Evolutionary conservation across 2,329 filamentous ascomycete species (phyloP).

Genomic region (Aspergillus ochraceoroseus): DNA sequence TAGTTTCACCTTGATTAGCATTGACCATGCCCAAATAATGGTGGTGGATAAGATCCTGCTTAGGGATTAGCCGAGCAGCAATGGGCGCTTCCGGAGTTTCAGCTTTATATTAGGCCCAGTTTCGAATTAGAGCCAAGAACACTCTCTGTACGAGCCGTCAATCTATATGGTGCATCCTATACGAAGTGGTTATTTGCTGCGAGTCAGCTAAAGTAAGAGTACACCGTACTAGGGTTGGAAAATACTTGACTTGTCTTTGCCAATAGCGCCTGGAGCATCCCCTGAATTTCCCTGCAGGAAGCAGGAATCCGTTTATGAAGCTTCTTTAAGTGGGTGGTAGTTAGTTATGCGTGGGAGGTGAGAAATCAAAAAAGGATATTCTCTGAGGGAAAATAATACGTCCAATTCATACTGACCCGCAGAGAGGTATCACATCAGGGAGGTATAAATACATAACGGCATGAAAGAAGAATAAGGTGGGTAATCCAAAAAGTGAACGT

Average conservation of each 20-base stretch:
- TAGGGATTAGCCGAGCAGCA: conserved; percentile 11
- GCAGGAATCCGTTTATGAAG: no score
- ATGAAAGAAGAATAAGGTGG: neutral
- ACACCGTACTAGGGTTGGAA: no score
- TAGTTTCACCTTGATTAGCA: conserved; percentile 23
- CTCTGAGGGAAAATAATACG: neutral
- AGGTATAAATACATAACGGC: conserved; percentile 17
- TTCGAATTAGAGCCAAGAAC: no score
- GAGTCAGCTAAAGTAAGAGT: neutral
- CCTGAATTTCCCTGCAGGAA: no score
- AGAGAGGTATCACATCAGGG: conserved; percentile 17
- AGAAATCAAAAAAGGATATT: neutral
- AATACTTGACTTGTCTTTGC: no score
- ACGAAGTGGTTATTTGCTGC: neutral
- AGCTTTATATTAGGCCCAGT: no score
- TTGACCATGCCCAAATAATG: conserved; percentile 15
- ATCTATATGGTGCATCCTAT: conserved; percentile 7
- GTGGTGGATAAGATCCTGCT: conserved; percentile 13
- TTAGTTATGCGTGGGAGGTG: no score
- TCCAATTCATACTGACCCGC: conserved; percentile 10
- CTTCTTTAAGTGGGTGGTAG: neutral
- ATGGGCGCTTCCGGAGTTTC: conserved; percentile 22
- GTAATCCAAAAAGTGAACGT: conserved; percentile 1
- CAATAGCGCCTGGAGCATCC: no score
- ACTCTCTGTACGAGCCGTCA: no score